phyloP scores from a whole-genome alignment of 2,329 filamentous ascomycete genomes.

The Colletotrichum sp. region DNA sequence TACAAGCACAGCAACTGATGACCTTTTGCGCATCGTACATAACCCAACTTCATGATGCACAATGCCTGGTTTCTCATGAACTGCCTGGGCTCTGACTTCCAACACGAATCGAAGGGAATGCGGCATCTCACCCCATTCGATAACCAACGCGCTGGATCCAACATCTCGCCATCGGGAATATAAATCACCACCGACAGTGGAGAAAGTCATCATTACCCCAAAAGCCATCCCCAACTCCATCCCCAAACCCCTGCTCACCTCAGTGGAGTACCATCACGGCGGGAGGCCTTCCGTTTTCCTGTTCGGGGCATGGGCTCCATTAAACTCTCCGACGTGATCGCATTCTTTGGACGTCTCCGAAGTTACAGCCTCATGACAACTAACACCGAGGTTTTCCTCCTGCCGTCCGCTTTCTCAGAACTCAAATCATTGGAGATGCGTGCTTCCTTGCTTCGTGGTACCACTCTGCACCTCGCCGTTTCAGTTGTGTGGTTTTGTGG shows the following conservation, averaged over 20 bases:
- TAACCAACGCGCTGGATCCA: neutral
- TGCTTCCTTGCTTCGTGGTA: neutral
- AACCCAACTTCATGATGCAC: neutral
- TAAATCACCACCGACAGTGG: slow-evolving; percentile 10
- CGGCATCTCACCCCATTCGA: slow-evolving; percentile 6
- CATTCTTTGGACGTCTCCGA: neutral
- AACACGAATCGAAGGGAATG: neutral
- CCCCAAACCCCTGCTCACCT: neutral
- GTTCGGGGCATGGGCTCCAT: neutral
- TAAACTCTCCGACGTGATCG: neutral
- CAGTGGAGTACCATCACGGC: slow-evolving; percentile 8
- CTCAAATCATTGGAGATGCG: neutral
- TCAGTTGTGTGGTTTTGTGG: neutral
- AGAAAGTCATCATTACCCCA: neutral
- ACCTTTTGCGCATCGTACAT: neutral
- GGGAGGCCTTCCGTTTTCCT: slow-evolving; percentile 2
- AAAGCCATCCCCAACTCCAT: neutral
- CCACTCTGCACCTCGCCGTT: neutral
- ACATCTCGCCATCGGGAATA: slow-evolving; percentile 3
- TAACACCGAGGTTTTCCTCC: neutral
- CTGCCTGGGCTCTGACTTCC: neutral
- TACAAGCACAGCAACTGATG: neutral
- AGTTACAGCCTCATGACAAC: neutral
- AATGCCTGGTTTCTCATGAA: neutral
- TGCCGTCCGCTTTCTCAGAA: neutral